phyloP scores from a whole-genome alignment of 768 basidiomycete species.

The Russula lepida region DNA sequence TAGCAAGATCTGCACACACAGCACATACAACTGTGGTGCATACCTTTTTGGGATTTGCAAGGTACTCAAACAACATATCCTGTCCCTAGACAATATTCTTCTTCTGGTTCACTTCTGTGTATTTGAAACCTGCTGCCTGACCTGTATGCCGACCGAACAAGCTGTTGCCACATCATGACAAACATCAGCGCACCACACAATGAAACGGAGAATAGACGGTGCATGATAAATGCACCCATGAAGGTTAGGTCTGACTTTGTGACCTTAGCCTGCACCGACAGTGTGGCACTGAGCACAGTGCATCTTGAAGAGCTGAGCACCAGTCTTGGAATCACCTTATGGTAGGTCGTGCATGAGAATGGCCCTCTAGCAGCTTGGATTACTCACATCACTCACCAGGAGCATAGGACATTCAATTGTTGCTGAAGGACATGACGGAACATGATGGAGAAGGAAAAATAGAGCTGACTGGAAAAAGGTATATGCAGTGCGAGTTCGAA shows the following conservation, averaged over 20 bases:
- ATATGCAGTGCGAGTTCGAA: not conserved
- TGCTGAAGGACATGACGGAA: slow-evolving; percentile 5
- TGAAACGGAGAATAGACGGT: not conserved
- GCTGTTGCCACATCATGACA: slow-evolving; percentile 30
- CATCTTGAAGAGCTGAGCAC: slow-evolving; percentile 93
- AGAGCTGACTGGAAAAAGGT: not conserved
- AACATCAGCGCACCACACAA: not conserved
- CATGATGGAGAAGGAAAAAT: not conserved
- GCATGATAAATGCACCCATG: slow-evolving; percentile 55
- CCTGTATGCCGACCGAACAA: slow-evolving; percentile 84
- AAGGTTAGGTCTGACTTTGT: slow-evolving; percentile 94
- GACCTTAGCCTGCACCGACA: slow-evolving; percentile 59
- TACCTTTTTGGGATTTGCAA: slow-evolving; percentile 97
- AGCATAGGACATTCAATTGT: slow-evolving; percentile 40
- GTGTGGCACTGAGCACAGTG: slow-evolving; percentile 95
- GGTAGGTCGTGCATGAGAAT: not conserved
- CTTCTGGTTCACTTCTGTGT: slow-evolving; percentile 92
- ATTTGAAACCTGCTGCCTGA: slow-evolving; percentile 76
- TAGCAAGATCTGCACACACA: not conserved
- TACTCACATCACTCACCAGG: slow-evolving; percentile 31
- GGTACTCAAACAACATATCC: slow-evolving; percentile 88
- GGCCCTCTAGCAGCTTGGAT: not conserved
- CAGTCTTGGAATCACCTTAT: slow-evolving; percentile 78
- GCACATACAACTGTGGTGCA: slow-evolving; percentile 21
- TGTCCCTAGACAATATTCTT: slow-evolving; percentile 87